Evolutionary conservation across 441 rosid species (phyloP).

Genomic region (Mallotus japonicus): DNA sequence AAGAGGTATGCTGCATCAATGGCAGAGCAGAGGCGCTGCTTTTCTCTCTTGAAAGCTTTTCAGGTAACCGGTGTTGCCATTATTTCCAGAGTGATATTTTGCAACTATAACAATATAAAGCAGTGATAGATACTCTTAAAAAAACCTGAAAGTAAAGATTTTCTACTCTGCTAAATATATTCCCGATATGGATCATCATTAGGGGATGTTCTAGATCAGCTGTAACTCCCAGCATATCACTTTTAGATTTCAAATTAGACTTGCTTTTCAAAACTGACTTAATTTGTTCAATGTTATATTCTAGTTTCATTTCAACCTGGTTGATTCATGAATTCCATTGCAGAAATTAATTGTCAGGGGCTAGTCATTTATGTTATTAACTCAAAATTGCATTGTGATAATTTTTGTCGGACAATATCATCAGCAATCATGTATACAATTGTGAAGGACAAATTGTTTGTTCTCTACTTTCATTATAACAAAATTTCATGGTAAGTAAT

Average conservation of each 20-base stretch:
- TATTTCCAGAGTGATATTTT: background rate
- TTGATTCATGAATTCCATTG: background rate
- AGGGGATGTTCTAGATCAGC: background rate
- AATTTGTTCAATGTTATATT: background rate
- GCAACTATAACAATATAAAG: background rate
- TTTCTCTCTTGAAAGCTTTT: constrained; percentile 50
- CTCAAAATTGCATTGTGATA: background rate
- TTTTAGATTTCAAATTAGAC: background rate
- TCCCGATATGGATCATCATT: background rate
- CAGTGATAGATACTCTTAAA: background rate
- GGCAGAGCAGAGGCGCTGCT: constrained; percentile 58
- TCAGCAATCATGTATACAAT: background rate
- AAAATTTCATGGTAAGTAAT: background rate
- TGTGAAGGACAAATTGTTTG: no score
- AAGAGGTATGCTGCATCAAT: constrained; percentile 54
- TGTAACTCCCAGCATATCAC: background rate
- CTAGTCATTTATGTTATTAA: background rate
- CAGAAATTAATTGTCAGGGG: background rate
- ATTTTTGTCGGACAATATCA: background rate
- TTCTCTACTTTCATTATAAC: background rate
- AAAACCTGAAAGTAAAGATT: background rate
- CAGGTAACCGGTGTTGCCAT: constrained; percentile 44
- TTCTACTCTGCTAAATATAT: background rate
- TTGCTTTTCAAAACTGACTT: background rate
- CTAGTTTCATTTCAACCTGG: background rate